Percentiles rank a stretch among this genome's conserved stretches.
phyloP scores from a whole-genome alignment of 2,329 filamentous ascomycete species.

The Juglanconis oblonga region DNA sequence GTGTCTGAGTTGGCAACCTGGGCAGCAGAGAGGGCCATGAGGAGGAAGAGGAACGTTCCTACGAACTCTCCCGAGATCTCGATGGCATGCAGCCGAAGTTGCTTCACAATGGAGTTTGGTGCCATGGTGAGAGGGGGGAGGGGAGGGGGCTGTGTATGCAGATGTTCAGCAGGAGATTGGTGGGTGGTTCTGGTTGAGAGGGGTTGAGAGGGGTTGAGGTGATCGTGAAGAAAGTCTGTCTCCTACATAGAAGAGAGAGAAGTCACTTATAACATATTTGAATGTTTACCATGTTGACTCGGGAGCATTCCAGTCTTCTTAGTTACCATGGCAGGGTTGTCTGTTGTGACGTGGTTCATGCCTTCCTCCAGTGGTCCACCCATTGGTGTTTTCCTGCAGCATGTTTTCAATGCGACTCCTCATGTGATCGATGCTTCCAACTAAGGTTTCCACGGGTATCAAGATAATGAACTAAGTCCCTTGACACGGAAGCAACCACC shows the following conservation, averaged over 20 bases:
- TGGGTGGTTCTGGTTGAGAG: neutral
- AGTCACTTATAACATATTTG: neutral
- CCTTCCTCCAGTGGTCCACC: neutral
- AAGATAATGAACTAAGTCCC: neutral
- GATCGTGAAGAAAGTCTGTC: neutral
- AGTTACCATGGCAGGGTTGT: neutral
- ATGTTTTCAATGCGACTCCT: neutral
- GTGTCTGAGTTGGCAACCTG: conserved; percentile 25
- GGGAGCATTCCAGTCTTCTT: neutral
- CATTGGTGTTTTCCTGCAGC: neutral
- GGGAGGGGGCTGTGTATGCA: neutral
- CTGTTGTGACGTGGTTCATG: neutral
- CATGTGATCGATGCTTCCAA: neutral
- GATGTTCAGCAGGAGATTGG: neutral
- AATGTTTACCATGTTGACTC: neutral
- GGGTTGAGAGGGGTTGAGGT: neutral
- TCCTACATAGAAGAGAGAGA: neutral
- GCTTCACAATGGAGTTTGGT: conserved; percentile 1
- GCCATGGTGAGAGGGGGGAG: neutral
- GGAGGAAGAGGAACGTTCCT: conserved; percentile 18
- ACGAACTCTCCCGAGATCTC: conserved; percentile 16
- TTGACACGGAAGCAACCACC: neutral
- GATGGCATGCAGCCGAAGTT: conserved; percentile 11
- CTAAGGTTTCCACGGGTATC: neutral
- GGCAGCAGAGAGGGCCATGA: conserved; percentile 18